Percentiles rank a stretch among this genome's conserved stretches.
Evolutionary conservation across 169 alveolate genomes (phyloP).

Genomic region (Eimeria necatrix): DNA sequence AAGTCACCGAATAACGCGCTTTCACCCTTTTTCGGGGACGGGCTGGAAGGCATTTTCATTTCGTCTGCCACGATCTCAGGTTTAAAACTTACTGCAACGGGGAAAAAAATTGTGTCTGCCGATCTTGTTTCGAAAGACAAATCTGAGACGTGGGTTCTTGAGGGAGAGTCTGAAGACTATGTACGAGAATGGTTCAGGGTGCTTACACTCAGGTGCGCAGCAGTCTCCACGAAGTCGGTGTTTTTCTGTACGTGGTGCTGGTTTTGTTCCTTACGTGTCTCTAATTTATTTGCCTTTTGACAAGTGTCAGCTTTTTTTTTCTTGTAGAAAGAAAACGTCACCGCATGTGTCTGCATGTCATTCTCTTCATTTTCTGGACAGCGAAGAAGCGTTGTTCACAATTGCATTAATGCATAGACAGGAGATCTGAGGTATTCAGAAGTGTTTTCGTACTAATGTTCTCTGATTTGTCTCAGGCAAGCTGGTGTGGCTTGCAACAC

Average conservation of each 20-base stretch:
- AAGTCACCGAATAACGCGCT: constrained; percentile 5
- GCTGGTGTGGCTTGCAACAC: constrained; percentile 51
- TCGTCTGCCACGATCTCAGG: constrained; percentile 6
- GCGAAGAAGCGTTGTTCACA: too few species aligned
- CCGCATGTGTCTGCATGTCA: too few species aligned
- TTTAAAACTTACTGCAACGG: constrained; percentile 25
- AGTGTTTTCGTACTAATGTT: too few species aligned
- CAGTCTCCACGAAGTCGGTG: too few species aligned
- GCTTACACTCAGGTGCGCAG: constrained; percentile 58
- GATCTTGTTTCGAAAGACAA: constrained; percentile 5
- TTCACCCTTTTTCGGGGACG: constrained; percentile 52
- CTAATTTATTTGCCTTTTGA: too few species aligned
- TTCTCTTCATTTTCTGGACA: too few species aligned
- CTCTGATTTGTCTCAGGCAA: background rate
- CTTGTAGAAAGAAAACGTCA: too few species aligned
- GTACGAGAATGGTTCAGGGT: constrained; percentile 66
- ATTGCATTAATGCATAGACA: too few species aligned
- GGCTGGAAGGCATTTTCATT: constrained; percentile 41
- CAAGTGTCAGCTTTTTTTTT: too few species aligned
- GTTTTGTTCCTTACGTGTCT: too few species aligned
- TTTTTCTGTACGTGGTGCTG: too few species aligned
- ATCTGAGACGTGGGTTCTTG: constrained; percentile 64
- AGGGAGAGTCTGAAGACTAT: constrained; percentile 51
- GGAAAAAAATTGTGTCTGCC: constrained; percentile 39
- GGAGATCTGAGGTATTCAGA: too few species aligned